These are phyloP conservation scores for Ambrosia artemisiifolia DNA, from an alignment of 129 eudicot genomes.

Conservation along the genomic window DNA sequence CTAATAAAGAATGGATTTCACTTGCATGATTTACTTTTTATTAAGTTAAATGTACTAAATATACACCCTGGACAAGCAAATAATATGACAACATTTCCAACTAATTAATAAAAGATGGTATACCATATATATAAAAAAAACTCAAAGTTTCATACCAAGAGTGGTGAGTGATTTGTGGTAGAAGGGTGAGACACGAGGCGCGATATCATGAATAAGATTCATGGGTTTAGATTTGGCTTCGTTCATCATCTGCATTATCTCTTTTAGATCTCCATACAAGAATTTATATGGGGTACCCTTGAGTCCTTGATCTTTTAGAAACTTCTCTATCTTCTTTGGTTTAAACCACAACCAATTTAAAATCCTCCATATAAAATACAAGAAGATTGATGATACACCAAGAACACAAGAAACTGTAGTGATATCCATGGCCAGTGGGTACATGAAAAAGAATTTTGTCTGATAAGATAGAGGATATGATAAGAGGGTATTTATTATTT, in stretches of 20 bases:
- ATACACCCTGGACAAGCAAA: not conserved
- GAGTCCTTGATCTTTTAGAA: no score
- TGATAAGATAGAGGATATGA: not conserved
- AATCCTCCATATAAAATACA: not conserved
- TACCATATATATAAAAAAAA: constrained; percentile 1
- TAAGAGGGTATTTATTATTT: not conserved
- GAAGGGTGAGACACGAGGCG: not conserved
- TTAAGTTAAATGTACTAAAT: no score
- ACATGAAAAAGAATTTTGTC: not conserved
- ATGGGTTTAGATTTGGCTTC: not conserved
- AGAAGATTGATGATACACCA: not conserved
- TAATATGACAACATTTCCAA: no score
- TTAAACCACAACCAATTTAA: not conserved
- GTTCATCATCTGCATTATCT: not conserved
- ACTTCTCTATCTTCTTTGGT: constrained; percentile 2
- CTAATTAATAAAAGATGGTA: not conserved
- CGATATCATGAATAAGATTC: not conserved
- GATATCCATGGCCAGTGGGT: not conserved
- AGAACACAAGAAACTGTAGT: not conserved
- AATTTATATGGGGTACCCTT: not conserved
- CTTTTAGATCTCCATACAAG: not conserved
- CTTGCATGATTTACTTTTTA: no score
- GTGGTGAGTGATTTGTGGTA: not conserved
- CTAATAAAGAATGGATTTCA: no score
- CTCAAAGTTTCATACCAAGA: not conserved